Percentiles rank a stretch among this genome's conserved stretches.
Conservation (phyloP, 2,329 filamentous ascomycete genomes). For the Sporothrix pseudoabietina region DNA sequence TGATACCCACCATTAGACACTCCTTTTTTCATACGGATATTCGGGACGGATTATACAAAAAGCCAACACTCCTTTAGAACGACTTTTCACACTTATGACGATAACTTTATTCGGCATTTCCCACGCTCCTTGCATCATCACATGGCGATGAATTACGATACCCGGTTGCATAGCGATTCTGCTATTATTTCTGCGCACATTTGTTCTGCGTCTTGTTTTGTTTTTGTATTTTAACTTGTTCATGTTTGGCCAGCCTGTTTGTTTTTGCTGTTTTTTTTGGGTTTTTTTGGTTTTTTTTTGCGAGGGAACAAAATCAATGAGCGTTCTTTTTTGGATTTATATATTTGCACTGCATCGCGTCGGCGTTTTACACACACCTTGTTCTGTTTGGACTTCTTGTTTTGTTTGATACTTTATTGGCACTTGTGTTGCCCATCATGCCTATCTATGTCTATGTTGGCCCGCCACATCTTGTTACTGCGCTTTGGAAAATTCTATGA, state of each 20-base stretch:
- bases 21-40: conserved; percentile 42
- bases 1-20: conserved; percentile 52
- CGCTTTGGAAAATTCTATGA: neutral
- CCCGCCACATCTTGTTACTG: neutral
- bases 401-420: conserved; percentile 14
- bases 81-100: conserved; percentile 39
- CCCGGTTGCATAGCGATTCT: conserved; percentile 56
- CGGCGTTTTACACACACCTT: conserved; percentile 30
- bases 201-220: conserved; percentile 16
- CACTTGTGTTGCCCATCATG: neutral
- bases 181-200: neutral
- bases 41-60: conserved; percentile 42
- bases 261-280: neutral
- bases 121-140: conserved; percentile 50
- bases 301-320: conserved; percentile 15
- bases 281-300: neutral
- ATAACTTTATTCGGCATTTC: conserved; percentile 41
- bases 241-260: conserved; percentile 24
- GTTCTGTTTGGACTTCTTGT: conserved; percentile 3
- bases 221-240: conserved; percentile 3
- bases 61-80: conserved; percentile 38
- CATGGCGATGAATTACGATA: conserved; percentile 45
- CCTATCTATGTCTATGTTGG: neutral
- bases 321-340: conserved; percentile 23
- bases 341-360: conserved; percentile 31